Evolutionary conservation across 805 yeast genomes (phyloP).

Genomic region (Metahyphopichia silvanorum): DNA sequence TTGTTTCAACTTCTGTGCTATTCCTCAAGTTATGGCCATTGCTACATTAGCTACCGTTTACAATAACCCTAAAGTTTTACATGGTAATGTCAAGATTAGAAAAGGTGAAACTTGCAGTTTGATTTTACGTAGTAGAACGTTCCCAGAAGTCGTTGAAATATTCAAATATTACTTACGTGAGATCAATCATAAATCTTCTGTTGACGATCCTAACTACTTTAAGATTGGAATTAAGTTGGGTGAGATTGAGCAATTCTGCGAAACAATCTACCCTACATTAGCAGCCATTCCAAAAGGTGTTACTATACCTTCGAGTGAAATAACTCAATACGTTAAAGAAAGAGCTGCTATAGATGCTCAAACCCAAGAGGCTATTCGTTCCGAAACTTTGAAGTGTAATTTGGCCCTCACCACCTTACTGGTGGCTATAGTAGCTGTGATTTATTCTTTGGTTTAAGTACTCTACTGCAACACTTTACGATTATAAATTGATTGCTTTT

Average conservation of each 20-base stretch:
- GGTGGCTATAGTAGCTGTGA: neutral
- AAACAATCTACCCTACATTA: slow-evolving; percentile 60
- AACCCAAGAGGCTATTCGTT: slow-evolving; percentile 15
- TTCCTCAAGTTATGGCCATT: slow-evolving; percentile 99
- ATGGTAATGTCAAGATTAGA: slow-evolving; percentile 77
- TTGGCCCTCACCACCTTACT: slow-evolving; percentile 2
- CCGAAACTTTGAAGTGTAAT: slow-evolving; percentile 16
- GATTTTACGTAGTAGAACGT: slow-evolving; percentile 69
- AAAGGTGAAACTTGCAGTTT: slow-evolving; percentile 82
- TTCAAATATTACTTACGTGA: slow-evolving; percentile 70
- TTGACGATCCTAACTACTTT: slow-evolving; percentile 82
- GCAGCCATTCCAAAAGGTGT: slow-evolving; percentile 55
- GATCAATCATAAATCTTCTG: slow-evolving; percentile 77
- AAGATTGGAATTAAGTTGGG: slow-evolving; percentile 83
- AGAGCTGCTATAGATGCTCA: slow-evolving; percentile 42
- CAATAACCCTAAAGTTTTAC: slow-evolving; percentile 72
- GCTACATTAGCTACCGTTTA: slow-evolving; percentile 87
- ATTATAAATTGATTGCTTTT: too few relatives aligned
- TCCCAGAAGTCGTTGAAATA: slow-evolving; percentile 71
- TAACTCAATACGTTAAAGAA: slow-evolving; percentile 27
- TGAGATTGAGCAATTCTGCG: slow-evolving; percentile 84
- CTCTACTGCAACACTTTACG: too few relatives aligned
- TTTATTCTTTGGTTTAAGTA: too few relatives aligned
- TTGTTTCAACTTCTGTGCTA: slow-evolving; percentile 87
- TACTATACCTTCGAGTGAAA: slow-evolving; percentile 30